phyloP scores from a whole-genome alignment of 345 rosid species.

The Passiflora organensis region DNA sequence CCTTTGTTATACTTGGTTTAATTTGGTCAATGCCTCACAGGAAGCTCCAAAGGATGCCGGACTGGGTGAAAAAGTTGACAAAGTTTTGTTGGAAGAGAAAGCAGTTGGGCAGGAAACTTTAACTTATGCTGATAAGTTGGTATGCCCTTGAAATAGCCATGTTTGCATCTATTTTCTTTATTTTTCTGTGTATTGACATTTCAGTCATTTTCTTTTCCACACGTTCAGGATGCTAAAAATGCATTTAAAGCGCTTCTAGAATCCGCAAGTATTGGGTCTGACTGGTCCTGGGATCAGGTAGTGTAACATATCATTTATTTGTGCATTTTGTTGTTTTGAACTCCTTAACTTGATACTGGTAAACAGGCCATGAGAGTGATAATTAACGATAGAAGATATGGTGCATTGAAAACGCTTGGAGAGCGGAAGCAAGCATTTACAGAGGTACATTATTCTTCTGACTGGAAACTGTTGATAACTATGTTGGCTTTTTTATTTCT shows the following conservation, averaged over 20 bases:
- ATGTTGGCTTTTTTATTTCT: slow-evolving; percentile 8
- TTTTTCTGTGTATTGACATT: slow-evolving; percentile 14
- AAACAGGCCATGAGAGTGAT: slow-evolving; percentile 81
- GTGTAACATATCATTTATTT: slow-evolving; percentile 11
- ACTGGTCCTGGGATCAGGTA: slow-evolving; percentile 99
- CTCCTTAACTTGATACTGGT: slow-evolving; percentile 23
- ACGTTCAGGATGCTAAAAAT: slow-evolving; percentile 65
- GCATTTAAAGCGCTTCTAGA: slow-evolving; percentile 84
- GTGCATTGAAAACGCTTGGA: slow-evolving; percentile 85
- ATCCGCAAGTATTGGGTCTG: slow-evolving; percentile 71
- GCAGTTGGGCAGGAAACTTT: slow-evolving; percentile 43
- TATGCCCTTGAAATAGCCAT: slow-evolving; percentile 20
- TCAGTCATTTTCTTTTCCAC: slow-evolving; percentile 6
- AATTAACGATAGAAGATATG: slow-evolving; percentile 87
- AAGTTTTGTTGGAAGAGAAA: slow-evolving; percentile 49
- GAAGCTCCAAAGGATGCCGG: slow-evolving; percentile 38
- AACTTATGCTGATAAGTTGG: slow-evolving; percentile 65
- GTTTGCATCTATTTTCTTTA: slow-evolving; percentile 7
- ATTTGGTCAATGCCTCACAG: slow-evolving; percentile 26
- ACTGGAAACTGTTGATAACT: not conserved
- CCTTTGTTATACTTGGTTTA: slow-evolving; percentile 11
- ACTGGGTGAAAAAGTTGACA: slow-evolving; percentile 38
- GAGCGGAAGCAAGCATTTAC: slow-evolving; percentile 90
- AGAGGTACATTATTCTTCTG: slow-evolving; percentile 48
- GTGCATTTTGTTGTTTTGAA: slow-evolving; percentile 9